A percentile compares a stretch with the other conserved stretches of the same genome.
These are phyloP conservation scores for Talaromyces sp. DNA, from an alignment of 2,329 filamentous ascomycete species.

Conservation along the genomic window DNA sequence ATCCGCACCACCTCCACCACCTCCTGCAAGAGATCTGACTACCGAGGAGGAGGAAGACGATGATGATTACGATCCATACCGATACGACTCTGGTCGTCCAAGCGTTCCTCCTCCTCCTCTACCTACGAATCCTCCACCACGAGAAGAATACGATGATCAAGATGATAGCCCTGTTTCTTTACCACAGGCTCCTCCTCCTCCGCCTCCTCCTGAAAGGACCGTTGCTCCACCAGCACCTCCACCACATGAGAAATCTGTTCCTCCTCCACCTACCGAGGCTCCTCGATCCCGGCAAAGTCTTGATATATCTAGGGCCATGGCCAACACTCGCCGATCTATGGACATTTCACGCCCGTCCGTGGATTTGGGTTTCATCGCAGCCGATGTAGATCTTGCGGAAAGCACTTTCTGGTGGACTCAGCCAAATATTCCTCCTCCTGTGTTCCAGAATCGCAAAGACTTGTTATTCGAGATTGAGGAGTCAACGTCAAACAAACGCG, in stretches of 20 bases:
- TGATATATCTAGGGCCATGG: slow-evolving; percentile 58
- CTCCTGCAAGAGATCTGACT: slow-evolving; percentile 48
- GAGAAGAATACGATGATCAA: slow-evolving; percentile 44
- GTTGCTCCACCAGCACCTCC: slow-evolving; percentile 21
- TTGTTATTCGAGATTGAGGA: slow-evolving; percentile 81
- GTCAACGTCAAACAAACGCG: slow-evolving; percentile 64
- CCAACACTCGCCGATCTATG: slow-evolving; percentile 60
- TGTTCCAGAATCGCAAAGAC: slow-evolving; percentile 77
- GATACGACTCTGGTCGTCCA: slow-evolving; percentile 45
- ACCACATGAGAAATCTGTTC: slow-evolving; percentile 39
- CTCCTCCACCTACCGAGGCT: slow-evolving; percentile 38
- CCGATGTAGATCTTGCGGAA: slow-evolving; percentile 74
- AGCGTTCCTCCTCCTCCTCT: slow-evolving; percentile 28
- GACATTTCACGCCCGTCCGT: slow-evolving; percentile 71
- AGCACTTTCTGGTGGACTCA: slow-evolving; percentile 84
- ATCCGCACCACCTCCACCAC: slow-evolving; percentile 60
- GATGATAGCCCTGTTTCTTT: slow-evolving; percentile 42
- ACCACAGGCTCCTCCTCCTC: slow-evolving; percentile 26
- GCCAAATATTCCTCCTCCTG: slow-evolving; percentile 72
- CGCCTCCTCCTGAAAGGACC: slow-evolving; percentile 20
- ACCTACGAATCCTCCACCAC: slow-evolving; percentile 23
- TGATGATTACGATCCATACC: slow-evolving; percentile 51
- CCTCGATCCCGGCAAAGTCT: slow-evolving; percentile 57
- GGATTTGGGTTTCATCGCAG: slow-evolving; percentile 80
- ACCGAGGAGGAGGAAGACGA: slow-evolving; percentile 47